These are phyloP conservation scores for Leishmania major DNA, from an alignment of 208 protist genomes.

Conservation along the genomic window DNA sequence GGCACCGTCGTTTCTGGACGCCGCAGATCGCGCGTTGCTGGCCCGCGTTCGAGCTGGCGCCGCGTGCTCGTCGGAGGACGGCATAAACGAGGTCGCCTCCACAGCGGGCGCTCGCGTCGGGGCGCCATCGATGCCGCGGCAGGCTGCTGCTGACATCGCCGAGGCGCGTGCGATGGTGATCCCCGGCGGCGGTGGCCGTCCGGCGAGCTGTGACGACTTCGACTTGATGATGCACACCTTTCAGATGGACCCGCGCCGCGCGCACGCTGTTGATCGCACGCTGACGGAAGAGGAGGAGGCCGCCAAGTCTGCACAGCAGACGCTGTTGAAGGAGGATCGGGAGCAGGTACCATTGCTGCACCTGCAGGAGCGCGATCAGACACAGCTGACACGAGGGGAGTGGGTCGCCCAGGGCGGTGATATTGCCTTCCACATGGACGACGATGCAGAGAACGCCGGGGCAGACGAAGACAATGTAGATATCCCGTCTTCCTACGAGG, in stretches of 20 bases:
- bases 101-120: neutral
- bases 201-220: conserved; percentile 60
- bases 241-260: conserved; percentile 60
- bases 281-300: conserved; percentile 67
- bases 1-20: conserved; percentile 24
- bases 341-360: conserved; percentile 47
- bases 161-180: conserved; percentile 3
- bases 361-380: conserved; percentile 38
- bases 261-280: conserved; percentile 64
- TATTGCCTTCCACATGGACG: conserved; percentile 71
- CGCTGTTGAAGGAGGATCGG: conserved; percentile 60
- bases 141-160: conserved; percentile 6
- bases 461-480: conserved; percentile 50
- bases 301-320: conserved; percentile 36
- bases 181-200: conserved; percentile 2
- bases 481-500: conserved; percentile 52
- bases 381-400: conserved; percentile 68
- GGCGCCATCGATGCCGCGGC: neutral
- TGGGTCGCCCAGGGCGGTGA: conserved; percentile 80
- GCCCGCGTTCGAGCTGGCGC: conserved; percentile 24
- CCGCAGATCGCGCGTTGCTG: conserved; percentile 31
- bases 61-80: conserved; percentile 18
- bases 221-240: conserved; percentile 72
- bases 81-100: neutral
- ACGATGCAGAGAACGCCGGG: conserved; percentile 28